Conservation (phyloP, 768 basidiomycete genomes). For the Thelephora ganbajun region DNA sequence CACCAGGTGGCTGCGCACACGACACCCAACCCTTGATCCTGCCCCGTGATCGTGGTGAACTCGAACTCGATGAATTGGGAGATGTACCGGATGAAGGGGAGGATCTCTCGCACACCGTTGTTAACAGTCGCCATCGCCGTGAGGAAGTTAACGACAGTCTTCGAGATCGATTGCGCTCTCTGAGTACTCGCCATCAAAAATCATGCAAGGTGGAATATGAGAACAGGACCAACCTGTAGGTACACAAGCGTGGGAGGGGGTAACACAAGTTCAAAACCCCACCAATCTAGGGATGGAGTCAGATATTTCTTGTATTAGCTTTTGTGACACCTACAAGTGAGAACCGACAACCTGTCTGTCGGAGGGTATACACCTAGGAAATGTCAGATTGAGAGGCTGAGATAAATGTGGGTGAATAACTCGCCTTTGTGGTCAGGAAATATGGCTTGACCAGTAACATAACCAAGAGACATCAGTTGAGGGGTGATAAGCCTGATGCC, state of each 20-base stretch:
- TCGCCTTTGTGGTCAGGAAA: slow-evolving; percentile 52
- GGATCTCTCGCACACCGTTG: slow-evolving; percentile 66
- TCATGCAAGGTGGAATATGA: neutral
- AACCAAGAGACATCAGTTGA: slow-evolving; percentile 65
- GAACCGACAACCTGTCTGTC: slow-evolving; percentile 58
- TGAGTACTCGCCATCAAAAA: slow-evolving; percentile 11
- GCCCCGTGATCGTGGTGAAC: slow-evolving; percentile 45
- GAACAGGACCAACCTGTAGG: slow-evolving; percentile 34
- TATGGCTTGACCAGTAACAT: slow-evolving; percentile 53
- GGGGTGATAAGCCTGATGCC: slow-evolving; percentile 64
- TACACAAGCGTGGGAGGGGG: slow-evolving; percentile 55
- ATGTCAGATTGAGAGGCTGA: neutral
- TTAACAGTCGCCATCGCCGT: slow-evolving; percentile 57
- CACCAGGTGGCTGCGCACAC: slow-evolving; percentile 86
- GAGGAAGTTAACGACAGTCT: slow-evolving; percentile 57
- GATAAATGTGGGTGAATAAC: slow-evolving; percentile 5
- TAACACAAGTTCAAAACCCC: slow-evolving; percentile 72
- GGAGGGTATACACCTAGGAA: slow-evolving; percentile 50
- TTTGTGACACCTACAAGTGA: slow-evolving; percentile 48
- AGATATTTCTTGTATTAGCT: neutral
- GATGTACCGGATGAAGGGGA: slow-evolving; percentile 78
- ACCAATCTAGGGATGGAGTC: slow-evolving; percentile 51
- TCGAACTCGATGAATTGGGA: slow-evolving; percentile 69
- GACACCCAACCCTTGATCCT: slow-evolving; percentile 63
- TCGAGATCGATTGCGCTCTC: slow-evolving; percentile 47